A percentile compares a stretch with the other conserved stretches of the same genome.
Conservation (phyloP, 129 eudicot species). For the Artemisia tridentata region DNA sequence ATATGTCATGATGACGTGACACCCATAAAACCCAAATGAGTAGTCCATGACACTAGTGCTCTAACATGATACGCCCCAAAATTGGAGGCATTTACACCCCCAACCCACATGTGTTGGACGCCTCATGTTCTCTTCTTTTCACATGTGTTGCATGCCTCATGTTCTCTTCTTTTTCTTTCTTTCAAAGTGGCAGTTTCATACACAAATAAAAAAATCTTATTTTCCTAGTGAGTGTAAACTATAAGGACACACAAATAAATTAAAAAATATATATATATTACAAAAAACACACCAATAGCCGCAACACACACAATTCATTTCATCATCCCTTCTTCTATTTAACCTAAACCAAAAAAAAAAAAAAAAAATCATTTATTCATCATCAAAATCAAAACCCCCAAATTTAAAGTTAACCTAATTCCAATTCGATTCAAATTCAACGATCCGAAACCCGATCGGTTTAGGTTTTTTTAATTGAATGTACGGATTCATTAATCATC, state of each 20-base stretch:
- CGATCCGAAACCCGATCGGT: conserved; percentile 35
- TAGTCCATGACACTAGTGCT: too few species aligned
- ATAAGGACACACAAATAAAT: background rate
- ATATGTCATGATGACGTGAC: too few species aligned
- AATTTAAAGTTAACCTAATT: conserved; percentile 9
- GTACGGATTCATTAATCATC: conserved; percentile 26
- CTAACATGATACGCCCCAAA: background rate
- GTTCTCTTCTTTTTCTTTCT: conserved; percentile 14
- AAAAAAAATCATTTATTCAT: background rate
- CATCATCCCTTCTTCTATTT: too few species aligned
- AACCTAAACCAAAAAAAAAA: background rate
- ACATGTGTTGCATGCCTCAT: conserved; percentile 39
- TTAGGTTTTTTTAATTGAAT: conserved; percentile 13
- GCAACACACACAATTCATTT: conserved; percentile 11
- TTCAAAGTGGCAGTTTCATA: conserved; percentile 27
- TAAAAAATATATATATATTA: too few species aligned
- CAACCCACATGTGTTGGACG: conserved; percentile 42
- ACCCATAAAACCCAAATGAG: too few species aligned
- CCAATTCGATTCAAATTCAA: conserved; percentile 22
- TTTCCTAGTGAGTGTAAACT: background rate
- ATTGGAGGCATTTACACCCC: conserved; percentile 31
- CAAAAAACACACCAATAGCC: conserved; percentile 41
- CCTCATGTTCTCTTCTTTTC: conserved; percentile 21
- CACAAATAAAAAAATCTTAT: background rate
- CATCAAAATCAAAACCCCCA: background rate